Evolutionary conservation across 331 rosid genomes (phyloP).

Genomic region (Malus hybrid): DNA sequence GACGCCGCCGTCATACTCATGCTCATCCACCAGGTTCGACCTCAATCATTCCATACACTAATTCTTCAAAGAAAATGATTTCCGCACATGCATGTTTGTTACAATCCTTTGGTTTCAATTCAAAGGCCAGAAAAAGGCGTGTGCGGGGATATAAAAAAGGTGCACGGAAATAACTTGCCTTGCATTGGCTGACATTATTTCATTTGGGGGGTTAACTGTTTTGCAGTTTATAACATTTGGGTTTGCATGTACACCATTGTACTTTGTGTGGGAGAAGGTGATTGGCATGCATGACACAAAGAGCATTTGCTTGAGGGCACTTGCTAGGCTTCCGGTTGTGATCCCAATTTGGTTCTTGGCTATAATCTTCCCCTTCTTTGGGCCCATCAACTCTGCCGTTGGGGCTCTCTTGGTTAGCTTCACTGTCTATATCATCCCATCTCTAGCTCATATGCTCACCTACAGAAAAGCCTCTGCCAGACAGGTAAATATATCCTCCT

Average conservation of each 20-base stretch:
- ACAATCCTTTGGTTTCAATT: background rate
- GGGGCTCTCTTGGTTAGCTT: slow-evolving; percentile 94
- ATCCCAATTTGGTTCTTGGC: slow-evolving; percentile 96
- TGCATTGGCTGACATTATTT: background rate
- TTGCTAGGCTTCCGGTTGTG: slow-evolving; percentile 90
- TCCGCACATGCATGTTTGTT: background rate
- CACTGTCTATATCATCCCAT: slow-evolving; percentile 88
- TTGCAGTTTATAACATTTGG: slow-evolving; percentile 94
- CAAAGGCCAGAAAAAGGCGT: too few relatives aligned
- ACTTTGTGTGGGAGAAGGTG: slow-evolving; percentile 99
- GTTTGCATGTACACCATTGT: slow-evolving; percentile 94
- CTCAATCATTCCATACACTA: background rate
- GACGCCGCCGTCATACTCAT: slow-evolving; percentile 89
- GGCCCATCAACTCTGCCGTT: slow-evolving; percentile 94
- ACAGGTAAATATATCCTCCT: slow-evolving; percentile 44
- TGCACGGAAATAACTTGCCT: background rate
- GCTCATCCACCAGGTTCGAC: slow-evolving; percentile 88
- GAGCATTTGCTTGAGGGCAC: slow-evolving; percentile 80
- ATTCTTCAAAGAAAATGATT: background rate
- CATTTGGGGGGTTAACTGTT: background rate
- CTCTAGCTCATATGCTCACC: slow-evolving; percentile 86
- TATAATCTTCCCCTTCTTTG: slow-evolving; percentile 92
- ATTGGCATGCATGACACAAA: slow-evolving; percentile 96
- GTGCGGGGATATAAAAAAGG: background rate
- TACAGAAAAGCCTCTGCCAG: slow-evolving; percentile 79